A percentile compares a stretch with the other conserved stretches of the same genome.
Conservation (phyloP, 331 rosid genomes). For the Ulmus americana region DNA sequence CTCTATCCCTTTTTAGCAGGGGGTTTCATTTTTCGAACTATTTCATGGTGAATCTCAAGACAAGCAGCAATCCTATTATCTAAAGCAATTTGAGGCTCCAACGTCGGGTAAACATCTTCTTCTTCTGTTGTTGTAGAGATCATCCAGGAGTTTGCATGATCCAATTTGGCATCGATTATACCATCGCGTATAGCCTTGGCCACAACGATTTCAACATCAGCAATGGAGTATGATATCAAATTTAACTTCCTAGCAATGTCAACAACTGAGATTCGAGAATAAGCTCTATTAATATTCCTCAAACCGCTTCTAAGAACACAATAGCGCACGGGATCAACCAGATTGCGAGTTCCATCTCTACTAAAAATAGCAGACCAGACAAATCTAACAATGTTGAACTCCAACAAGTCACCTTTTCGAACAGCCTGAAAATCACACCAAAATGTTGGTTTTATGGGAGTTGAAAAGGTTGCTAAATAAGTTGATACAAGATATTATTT, state of each 20-base stretch:
- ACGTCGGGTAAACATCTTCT: slow-evolving; percentile 7
- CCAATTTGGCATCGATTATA: neutral
- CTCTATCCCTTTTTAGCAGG: slow-evolving; percentile 11
- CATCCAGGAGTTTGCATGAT: slow-evolving; percentile 13
- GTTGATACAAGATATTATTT: neutral
- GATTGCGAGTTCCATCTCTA: neutral
- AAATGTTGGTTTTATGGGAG: neutral
- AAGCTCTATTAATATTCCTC: slow-evolving; percentile 9
- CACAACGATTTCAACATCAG: neutral
- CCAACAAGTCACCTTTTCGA: slow-evolving; percentile 3
- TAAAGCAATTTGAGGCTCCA: slow-evolving; percentile 10
- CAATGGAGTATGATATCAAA: slow-evolving; percentile 1
- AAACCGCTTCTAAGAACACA: slow-evolving; percentile 3
- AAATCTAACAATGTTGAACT: slow-evolving; percentile 3
- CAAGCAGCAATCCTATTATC: slow-evolving; percentile 12
- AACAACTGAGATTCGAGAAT: slow-evolving; percentile 7
- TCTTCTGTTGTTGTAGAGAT: neutral
- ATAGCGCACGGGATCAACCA: slow-evolving; percentile 4
- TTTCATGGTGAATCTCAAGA: slow-evolving; percentile 9
- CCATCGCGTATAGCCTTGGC: slow-evolving; percentile 12
- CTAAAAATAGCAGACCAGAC: slow-evolving; percentile 1
- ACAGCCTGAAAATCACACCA: neutral
- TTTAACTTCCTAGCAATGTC: slow-evolving; percentile 4
- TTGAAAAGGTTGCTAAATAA: neutral
- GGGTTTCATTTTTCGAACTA: slow-evolving; percentile 3